These are phyloP conservation scores for Prunus mume DNA, from an alignment of 306 rosid species.

Conservation along the genomic window DNA sequence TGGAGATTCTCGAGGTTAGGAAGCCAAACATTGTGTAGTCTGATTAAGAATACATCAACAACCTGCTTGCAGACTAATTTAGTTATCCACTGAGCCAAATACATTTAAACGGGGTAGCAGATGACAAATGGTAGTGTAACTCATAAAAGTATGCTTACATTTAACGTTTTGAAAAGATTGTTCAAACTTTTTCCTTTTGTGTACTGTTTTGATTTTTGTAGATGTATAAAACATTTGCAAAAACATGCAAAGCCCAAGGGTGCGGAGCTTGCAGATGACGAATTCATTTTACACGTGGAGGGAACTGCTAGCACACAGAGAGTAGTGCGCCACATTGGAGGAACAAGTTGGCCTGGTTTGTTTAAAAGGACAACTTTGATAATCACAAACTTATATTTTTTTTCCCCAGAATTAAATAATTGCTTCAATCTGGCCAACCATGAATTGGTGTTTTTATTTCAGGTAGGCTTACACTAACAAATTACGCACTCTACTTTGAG, in stretches of 20 bases:
- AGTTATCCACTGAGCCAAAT: neutral
- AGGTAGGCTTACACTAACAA: conserved; percentile 94
- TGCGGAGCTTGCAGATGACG: conserved; percentile 67
- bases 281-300: conserved; percentile 80
- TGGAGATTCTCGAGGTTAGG: neutral
- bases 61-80: neutral
- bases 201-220: conserved; percentile 5
- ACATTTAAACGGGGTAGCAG: neutral
- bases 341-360: conserved; percentile 90
- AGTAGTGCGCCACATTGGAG: conserved; percentile 90
- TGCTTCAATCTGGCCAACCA: neutral
- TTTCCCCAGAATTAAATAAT: neutral
- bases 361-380: neutral
- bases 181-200: neutral
- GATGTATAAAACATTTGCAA: conserved; percentile 61
- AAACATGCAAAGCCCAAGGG: conserved; percentile 72
- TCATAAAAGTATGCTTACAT: neutral
- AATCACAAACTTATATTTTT: neutral
- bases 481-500: conserved; percentile 88
- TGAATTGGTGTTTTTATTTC: conserved; percentile 18
- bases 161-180: neutral
- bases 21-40: neutral
- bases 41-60: neutral
- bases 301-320: conserved; percentile 86
- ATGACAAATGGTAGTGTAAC: neutral